A percentile compares a stretch with the other conserved stretches of the same genome.
These are phyloP conservation scores for Ballota nigra DNA, from an alignment of 257 asterid species.

Conservation along the genomic window DNA sequence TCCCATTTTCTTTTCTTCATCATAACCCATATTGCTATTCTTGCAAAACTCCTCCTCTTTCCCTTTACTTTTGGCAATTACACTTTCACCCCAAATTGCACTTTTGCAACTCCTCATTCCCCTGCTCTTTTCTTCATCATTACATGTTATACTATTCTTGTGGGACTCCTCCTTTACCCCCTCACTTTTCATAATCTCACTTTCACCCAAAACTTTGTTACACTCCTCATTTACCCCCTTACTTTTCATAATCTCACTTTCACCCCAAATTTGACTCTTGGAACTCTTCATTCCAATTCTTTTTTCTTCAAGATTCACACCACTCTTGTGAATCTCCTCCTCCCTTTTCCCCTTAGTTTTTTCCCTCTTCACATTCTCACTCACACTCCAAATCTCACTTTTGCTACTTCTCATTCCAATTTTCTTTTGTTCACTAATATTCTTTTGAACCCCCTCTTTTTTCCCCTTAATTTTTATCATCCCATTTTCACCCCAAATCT, in stretches of 20 bases:
- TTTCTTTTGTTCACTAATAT: conserved; percentile 5
- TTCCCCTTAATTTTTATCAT: conserved; percentile 14
- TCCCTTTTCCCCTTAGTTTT: neutral
- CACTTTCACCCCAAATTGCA: conserved; percentile 16
- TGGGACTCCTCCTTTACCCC: neutral
- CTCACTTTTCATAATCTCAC: conserved; percentile 14
- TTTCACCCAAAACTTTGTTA: neutral
- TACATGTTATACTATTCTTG: neutral
- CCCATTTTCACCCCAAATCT: conserved; percentile 26
- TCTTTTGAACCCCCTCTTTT: neutral
- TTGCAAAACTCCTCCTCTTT: neutral
- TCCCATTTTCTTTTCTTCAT: conserved; percentile 19
- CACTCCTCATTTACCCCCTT: neutral
- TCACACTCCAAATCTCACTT: conserved; percentile 29
- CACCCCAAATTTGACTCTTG: conserved; percentile 14
- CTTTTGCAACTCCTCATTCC: conserved; percentile 24
- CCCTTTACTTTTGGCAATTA: conserved; percentile 10
- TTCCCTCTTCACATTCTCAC: conserved; percentile 10
- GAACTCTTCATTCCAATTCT: neutral
- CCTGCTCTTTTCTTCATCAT: neutral
- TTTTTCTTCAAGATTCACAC: conserved; percentile 1
- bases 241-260: conserved; percentile 15
- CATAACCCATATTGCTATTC: neutral
- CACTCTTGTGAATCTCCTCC: neutral
- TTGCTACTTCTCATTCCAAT: conserved; percentile 27